These are phyloP conservation scores for Aspergillus sparsus DNA, from an alignment of 495 filamentous ascomycete species.

Conservation along the genomic window DNA sequence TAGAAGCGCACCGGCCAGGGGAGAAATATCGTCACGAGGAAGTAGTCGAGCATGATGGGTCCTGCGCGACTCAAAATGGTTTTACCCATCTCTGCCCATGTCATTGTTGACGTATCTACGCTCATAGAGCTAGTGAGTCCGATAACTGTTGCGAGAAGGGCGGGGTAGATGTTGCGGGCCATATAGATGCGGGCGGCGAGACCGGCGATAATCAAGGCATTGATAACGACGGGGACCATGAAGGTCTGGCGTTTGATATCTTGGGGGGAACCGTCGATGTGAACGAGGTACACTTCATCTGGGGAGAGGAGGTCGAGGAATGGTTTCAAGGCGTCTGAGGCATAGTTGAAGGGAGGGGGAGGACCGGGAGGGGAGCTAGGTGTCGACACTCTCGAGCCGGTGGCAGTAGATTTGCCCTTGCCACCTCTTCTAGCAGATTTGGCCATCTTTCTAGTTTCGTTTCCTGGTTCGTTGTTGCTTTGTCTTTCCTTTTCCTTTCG, in stretches of 20 bases:
- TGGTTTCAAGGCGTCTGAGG: conserved; percentile 57
- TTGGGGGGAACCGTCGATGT: conserved; percentile 66
- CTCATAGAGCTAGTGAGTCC: conserved; percentile 61
- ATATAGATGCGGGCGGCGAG: conserved; percentile 62
- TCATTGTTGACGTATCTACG: conserved; percentile 53
- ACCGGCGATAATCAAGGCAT: conserved; percentile 57
- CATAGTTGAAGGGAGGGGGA: conserved; percentile 63
- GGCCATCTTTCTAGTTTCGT: conserved; percentile 32
- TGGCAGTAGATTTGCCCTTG: conserved; percentile 33
- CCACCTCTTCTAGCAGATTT: conserved; percentile 41
- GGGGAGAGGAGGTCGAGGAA: conserved; percentile 62
- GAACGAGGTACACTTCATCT: conserved; percentile 72
- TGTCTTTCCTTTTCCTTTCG: conserved; percentile 5
- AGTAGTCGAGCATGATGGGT: conserved; percentile 69
- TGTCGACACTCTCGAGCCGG: conserved; percentile 34
- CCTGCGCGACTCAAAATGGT: conserved; percentile 55
- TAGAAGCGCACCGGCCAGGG: conserved; percentile 78
- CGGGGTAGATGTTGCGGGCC: conserved; percentile 66
- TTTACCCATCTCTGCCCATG: conserved; percentile 49
- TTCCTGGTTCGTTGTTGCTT: not conserved
- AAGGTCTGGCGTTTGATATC: conserved; percentile 77
- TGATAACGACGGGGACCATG: conserved; percentile 68
- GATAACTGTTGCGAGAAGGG: conserved; percentile 58
- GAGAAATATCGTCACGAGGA: conserved; percentile 66
- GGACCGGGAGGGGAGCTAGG: conserved; percentile 43